phyloP scores from a whole-genome alignment of 1,139 yeast genomes.

The Zygosaccharomyces sapae region DNA sequence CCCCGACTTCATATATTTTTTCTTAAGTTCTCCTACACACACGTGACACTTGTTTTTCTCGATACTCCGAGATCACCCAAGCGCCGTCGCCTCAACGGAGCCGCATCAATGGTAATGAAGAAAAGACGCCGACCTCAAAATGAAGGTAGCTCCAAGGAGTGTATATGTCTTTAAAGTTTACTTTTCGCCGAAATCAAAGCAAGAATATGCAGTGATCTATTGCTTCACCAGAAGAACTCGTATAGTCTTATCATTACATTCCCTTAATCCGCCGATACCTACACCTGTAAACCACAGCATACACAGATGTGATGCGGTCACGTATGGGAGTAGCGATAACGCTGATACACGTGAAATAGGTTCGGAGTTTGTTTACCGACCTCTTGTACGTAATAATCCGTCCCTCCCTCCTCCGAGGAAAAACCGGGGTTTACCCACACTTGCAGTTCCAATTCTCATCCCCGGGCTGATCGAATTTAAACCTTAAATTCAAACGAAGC shows the following conservation, averaged over 20 bases:
- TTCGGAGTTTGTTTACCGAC: neutral
- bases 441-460: neutral
- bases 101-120: too few relatives aligned
- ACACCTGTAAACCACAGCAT: neutral
- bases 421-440: neutral
- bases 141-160: too few relatives aligned
- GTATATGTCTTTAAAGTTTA: too few relatives aligned
- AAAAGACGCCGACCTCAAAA: too few relatives aligned
- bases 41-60: neutral
- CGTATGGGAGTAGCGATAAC: neutral
- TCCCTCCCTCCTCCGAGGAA: neutral
- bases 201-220: too few relatives aligned
- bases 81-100: neutral
- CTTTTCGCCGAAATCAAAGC: too few relatives aligned
- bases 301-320: too few relatives aligned
- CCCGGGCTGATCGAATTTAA: constrained; percentile 2
- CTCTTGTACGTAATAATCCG: neutral
- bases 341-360: neutral
- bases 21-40: too few relatives aligned
- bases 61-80: neutral
- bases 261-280: neutral
- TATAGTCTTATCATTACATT: neutral
- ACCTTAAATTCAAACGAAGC: constrained; percentile 3
- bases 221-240: too few relatives aligned
- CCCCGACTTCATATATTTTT: neutral